Base-by-base conservation (phyloP, 108 stramenopile genomes). In the Schizochytrium sp. region DNA sequence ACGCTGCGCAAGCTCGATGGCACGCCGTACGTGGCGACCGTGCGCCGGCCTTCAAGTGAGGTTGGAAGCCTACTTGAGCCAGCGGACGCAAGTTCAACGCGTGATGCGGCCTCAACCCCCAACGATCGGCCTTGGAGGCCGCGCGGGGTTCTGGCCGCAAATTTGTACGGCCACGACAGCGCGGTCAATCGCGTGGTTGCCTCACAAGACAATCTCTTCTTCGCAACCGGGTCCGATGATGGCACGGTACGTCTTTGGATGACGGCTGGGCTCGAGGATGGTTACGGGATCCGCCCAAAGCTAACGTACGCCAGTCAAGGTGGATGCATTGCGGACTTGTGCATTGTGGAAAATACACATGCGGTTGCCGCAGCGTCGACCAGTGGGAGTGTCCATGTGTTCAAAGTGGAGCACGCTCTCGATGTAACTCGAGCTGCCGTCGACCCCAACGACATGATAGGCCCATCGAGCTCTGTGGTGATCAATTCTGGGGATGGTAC, bases 1-100 rank as follows among this genome's bases (percentile, higher is more conserved):
- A 88, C 89, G 5, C 76, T 91, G 44, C 89, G 90, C 83, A 87
- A 72, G 53, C 5, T 29, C 5, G 89, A 58, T 18, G 51, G 72
- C 12, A 29, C 14, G 23, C 43, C 34, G 21, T 58, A 21, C 60
- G 87, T 59, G n/a, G 76, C 48, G 16, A 83, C 51, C 6, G 76
- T 83, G 76, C 45, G 76, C 19, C 76, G 76, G 48, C 76, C 45
- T 83, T 53, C 48, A 12, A 12, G 25, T 6, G 48, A 53, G 51
- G 19, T 83, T 10, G 76, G 76, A 21, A 53, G 48, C 76, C n/a
- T 83, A 6, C 28, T 21, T 6, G 76, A 28, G 18, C 41, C 63
- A 10, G 18, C 51, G n/a, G 76, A 23, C 2, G 45, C 45, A 23
- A 83, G 23, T 23, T 53, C 51, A 3, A 83, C 76, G n/a, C 45